These are phyloP conservation scores for Recurvomyces mirabilis DNA, from an alignment of 495 filamentous ascomycete species.

Conservation along the genomic window DNA sequence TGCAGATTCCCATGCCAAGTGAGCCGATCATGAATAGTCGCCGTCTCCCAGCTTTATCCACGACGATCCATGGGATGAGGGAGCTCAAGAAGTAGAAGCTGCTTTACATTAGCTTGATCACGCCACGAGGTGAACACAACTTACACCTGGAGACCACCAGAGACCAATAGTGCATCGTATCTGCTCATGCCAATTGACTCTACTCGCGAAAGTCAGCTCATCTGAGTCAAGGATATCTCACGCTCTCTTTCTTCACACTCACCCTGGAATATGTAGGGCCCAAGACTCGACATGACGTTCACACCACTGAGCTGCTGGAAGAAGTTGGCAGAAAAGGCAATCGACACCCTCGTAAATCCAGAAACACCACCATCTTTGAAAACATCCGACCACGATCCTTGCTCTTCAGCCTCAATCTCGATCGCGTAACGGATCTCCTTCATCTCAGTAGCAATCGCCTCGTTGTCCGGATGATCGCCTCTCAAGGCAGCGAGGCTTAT, in stretches of 20 bases:
- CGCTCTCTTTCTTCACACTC: too few relatives aligned
- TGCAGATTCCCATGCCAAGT: conserved; percentile 16
- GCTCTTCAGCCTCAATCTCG: conserved; percentile 11
- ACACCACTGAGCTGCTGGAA: conserved; percentile 18
- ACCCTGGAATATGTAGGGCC: conserved; percentile 10
- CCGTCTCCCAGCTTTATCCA: conserved; percentile 13
- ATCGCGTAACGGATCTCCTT: conserved; percentile 19
- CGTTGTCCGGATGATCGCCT: conserved; percentile 7
- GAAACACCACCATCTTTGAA: conserved; percentile 17
- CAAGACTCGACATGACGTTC: conserved; percentile 16
- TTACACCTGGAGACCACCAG: conserved; percentile 16
- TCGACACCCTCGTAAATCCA: conserved; percentile 11
- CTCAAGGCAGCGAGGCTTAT: conserved; percentile 13
- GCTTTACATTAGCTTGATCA: too few relatives aligned
- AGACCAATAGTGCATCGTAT: conserved; percentile 15
- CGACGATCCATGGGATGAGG: conserved; percentile 14
- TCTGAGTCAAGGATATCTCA: too few relatives aligned
- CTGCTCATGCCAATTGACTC: conserved; percentile 15
- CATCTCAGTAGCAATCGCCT: conserved; percentile 10
- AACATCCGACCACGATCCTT: conserved; percentile 16
- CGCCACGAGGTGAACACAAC: too few relatives aligned
- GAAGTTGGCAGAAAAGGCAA: conserved; percentile 17
- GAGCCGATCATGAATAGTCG: conserved; percentile 20
- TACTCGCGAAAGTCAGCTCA: neutral
- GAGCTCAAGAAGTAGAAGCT: conserved; percentile 16